Conservation (phyloP, 352 stramenopile species). For the Lagenidium giganteum region DNA sequence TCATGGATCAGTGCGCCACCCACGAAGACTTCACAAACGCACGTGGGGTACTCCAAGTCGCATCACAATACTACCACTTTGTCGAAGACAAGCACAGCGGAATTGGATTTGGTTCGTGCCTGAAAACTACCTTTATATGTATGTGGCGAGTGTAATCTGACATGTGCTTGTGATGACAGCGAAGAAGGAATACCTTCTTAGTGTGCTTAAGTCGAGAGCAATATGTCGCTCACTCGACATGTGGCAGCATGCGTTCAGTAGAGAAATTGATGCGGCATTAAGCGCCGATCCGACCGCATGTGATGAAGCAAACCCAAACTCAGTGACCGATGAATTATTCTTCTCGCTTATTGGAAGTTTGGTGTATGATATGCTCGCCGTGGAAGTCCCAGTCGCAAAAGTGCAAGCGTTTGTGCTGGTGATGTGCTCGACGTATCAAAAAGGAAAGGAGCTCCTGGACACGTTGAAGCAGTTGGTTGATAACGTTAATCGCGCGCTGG, state of each 20-base stretch:
- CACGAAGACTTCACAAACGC: constrained; percentile 83
- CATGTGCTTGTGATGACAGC: constrained; percentile 21
- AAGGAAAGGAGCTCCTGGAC: constrained; percentile 53
- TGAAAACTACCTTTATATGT: background rate
- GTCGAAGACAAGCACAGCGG: constrained; percentile 72
- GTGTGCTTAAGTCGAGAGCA: constrained; percentile 42
- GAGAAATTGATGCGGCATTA: constrained; percentile 58
- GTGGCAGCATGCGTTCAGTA: constrained; percentile 81
- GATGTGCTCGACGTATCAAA: constrained; percentile 83
- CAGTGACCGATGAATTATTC: constrained; percentile 67
- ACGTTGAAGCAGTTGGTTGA: constrained; percentile 78
- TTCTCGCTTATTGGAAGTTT: constrained; percentile 80
- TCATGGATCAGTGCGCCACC: constrained; percentile 72
- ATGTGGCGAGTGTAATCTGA: too few species aligned
- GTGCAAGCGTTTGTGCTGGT: constrained; percentile 74
- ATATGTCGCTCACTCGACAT: constrained; percentile 80
- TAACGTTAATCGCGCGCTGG: constrained; percentile 72
- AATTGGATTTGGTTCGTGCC: constrained; percentile 58
- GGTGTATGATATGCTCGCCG: constrained; percentile 83
- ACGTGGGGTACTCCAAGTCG: constrained; percentile 73
- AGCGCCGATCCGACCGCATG: constrained; percentile 25
- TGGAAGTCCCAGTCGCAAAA: constrained; percentile 67
- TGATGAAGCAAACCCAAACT: constrained; percentile 23
- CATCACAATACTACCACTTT: constrained; percentile 75
- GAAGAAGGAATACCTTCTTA: constrained; percentile 79